Base-by-base conservation (phyloP, 495 filamentous ascomycete species). In the Xylaria castorea region DNA sequence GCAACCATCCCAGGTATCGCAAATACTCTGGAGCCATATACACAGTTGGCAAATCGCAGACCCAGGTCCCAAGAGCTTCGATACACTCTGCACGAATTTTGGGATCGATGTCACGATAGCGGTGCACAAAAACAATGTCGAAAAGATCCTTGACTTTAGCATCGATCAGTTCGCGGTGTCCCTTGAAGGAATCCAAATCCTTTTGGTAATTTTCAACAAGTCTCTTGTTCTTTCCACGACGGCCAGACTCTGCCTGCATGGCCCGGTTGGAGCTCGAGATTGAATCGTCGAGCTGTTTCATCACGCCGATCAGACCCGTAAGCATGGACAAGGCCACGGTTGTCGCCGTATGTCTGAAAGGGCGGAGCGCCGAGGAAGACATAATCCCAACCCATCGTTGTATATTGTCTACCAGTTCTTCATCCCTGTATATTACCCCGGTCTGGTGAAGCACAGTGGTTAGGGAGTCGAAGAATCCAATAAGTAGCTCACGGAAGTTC, bases 311-410 rank as follows among this genome's bases (percentile, higher is more conserved):
- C 38, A 99, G 82, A 0, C 90, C 85, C 61, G 85, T 92, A 61
- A 92, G 89, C 71, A 97, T 91, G 27, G 91, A 86, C 38, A 98
- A 84, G 3, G 91, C 89, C 18, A 94, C 88, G 6, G 97, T 87
- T 1, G 95, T 97, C 2, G 94, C 91, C 0, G 96, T 99, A 80
- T 98, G 97, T 66, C 96, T 87, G 81, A 99, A 97, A 6, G 96
- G 94, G 27, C 97, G 89, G 51, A 93, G 90, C 1, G 85, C 82
- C 0, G 93, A 92, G 11, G 93, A 95, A 4, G 94, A 94, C 91
- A 98, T 92, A 27, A 91, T 89, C 22, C 90, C 89, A 38, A 97
- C 83, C 97, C 96, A 99, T 67, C 91, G 82, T 71, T 93, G 87
- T 63, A 97, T 87, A 75, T 95, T 97, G 76, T 97, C 93, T 77